Conservation (phyloP, 257 asterid species). For the Gentiana dahurica region DNA sequence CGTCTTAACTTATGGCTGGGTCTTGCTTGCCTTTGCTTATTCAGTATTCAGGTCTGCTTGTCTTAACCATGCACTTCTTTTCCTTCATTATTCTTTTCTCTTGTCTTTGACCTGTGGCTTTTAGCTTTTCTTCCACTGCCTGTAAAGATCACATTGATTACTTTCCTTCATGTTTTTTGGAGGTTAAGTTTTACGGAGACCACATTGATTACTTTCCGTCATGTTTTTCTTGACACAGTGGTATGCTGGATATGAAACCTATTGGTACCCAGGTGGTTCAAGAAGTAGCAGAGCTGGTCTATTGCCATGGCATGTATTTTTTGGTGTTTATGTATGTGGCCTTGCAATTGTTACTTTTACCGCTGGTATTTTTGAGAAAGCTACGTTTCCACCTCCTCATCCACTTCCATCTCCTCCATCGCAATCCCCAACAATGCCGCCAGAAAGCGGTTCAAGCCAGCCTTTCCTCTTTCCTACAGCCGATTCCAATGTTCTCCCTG, state of each 20-base stretch:
- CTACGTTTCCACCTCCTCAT: conserved; percentile 30
- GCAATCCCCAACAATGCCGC: background rate
- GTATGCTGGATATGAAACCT: conserved; percentile 58
- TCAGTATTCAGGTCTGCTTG: conserved; percentile 47
- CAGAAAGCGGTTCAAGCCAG: background rate
- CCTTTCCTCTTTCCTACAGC: conserved; percentile 54
- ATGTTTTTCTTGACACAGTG: conserved; percentile 26
- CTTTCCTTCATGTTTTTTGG: too few species aligned
- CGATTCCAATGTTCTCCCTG: conserved; percentile 74
- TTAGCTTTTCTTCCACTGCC: conserved; percentile 66
- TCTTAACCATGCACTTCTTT: background rate
- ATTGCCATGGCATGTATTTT: conserved; percentile 61
- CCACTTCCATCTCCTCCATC: background rate
- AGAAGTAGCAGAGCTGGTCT: conserved; percentile 48
- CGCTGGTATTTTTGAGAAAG: conserved; percentile 76
- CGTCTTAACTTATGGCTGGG: conserved; percentile 92
- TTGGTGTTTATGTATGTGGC: conserved; percentile 53
- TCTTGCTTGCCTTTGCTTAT: conserved; percentile 54
- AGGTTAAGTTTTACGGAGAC: too few species aligned
- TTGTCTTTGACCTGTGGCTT: background rate
- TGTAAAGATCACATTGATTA: conserved; percentile 10
- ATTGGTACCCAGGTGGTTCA: conserved; percentile 83
- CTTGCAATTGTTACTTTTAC: conserved; percentile 58
- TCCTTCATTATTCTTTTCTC: too few species aligned
- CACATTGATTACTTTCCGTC: too few species aligned